Evolutionary conservation across 2,329 filamentous ascomycete genomes (phyloP).

Genomic region (Aspergillus uvarum): DNA sequence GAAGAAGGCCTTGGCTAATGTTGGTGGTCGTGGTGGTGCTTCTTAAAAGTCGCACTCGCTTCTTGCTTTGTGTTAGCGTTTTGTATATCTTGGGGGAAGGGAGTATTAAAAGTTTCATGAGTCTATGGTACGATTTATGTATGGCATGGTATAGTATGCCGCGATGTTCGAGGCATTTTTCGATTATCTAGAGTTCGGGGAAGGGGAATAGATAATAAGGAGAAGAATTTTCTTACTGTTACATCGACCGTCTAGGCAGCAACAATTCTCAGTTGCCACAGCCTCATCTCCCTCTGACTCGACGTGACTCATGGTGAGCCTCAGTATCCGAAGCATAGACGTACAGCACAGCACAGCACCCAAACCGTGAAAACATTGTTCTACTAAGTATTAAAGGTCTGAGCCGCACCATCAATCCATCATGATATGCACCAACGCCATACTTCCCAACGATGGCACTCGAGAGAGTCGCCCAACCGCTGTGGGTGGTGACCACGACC

Average conservation of each 20-base stretch:
- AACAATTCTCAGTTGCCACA: too few species aligned
- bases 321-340: too few species aligned
- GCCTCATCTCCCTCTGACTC: too few species aligned
- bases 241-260: too few species aligned
- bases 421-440: too few species aligned
- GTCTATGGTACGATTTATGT: background rate
- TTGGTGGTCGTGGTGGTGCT: constrained; percentile 53
- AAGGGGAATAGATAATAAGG: background rate
- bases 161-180: background rate
- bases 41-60: constrained; percentile 18
- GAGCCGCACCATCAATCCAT: too few species aligned
- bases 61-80: constrained; percentile 8
- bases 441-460: background rate
- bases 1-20: constrained; percentile 50
- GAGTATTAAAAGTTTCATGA: background rate
- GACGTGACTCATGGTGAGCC: too few species aligned
- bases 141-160: background rate
- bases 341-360: too few species aligned
- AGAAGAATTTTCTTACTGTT: too few species aligned
- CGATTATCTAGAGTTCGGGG: background rate
- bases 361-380: too few species aligned
- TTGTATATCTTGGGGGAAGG: background rate
- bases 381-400: too few species aligned
- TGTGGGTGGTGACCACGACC: background rate
- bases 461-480: background rate